Conservation (phyloP, 306 rosid species). For the Glycine tomentella region DNA sequence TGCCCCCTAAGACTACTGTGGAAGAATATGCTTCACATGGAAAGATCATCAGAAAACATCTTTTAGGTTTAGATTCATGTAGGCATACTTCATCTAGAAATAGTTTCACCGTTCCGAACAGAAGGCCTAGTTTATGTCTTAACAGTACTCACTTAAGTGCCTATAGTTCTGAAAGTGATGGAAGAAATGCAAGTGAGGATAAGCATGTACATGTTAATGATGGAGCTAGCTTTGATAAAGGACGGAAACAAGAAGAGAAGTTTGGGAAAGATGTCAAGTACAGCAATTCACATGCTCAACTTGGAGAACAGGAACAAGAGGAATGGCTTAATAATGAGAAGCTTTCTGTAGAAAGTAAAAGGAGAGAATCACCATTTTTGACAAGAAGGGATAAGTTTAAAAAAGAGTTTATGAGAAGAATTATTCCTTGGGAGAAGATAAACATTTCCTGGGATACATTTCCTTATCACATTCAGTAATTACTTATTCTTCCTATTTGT, state of each 20-base stretch:
- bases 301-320: constrained; percentile 87
- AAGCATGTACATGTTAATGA: constrained; percentile 68
- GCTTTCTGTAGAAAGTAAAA: constrained; percentile 72
- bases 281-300: constrained; percentile 69
- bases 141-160: constrained; percentile 56
- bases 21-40: constrained; percentile 51
- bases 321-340: constrained; percentile 88
- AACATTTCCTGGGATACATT: constrained; percentile 90
- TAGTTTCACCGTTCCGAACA: constrained; percentile 49
- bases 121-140: constrained; percentile 47
- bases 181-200: constrained; percentile 83
- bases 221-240: constrained; percentile 61
- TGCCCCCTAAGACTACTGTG: constrained; percentile 43
- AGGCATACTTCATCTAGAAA: constrained; percentile 48
- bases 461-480: constrained; percentile 89
- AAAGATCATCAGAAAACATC: constrained; percentile 55
- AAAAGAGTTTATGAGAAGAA: constrained; percentile 81
- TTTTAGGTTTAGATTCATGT: constrained; percentile 51
- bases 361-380: constrained; percentile 77
- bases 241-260: constrained; percentile 53
- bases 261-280: constrained; percentile 55
- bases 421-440: constrained; percentile 94
- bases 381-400: constrained; percentile 79
- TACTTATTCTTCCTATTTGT: constrained; percentile 30
- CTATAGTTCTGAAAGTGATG: constrained; percentile 90